Evolutionary conservation across 352 stramenopile genomes (phyloP), one percentile per base, ranked within the genome.

Genomic region (Phytophthora crassamura): DNA sequence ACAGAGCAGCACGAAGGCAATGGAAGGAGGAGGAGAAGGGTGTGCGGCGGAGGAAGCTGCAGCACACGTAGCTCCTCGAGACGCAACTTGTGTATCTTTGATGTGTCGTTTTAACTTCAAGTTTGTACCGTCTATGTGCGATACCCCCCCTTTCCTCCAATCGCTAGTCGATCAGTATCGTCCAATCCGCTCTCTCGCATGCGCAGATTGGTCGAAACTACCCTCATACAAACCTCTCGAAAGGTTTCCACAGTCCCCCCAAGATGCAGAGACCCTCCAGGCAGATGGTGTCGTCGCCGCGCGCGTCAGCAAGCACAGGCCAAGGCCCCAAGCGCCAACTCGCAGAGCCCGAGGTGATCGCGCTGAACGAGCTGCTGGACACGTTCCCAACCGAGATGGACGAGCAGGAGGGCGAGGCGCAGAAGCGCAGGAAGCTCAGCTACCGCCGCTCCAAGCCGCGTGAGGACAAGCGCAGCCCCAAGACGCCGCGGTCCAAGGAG

Each of bases 361-460:
- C 80, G 20, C 76, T 91, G 50, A 87, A 85, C 25, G 84, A 89
- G 62, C 59, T 92, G 50, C 68, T 90, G 41, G 82, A 80, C 34
- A 86, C 75, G 40, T 86, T 92, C 65, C 50, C 67, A 0, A 74
- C 47, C 53, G 82, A 90, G 51, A 80, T 89, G 45, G 80, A 90
- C 64, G 82, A 87, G n/a, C 47, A 49, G 36, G 39, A 66, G 32
- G 41, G 58, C 12, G 42, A 72, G 12, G 58, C 32, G 18, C 38
- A 14, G 46, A 59, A 16, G 30, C 65, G n/a, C 49, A 64, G 16
- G 61, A 63, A 67, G 41, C 6, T 50, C 7, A 35, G 9, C 16
- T 49, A 62, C 12, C 2, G 33, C 22, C 18, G 35, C 20, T 54
- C 43, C 32, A 47, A 51, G 20, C 9, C 25, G 51, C 33, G 47